phyloP scores from a whole-genome alignment of 345 rosid species.

The Lenwebbia sp. region DNA sequence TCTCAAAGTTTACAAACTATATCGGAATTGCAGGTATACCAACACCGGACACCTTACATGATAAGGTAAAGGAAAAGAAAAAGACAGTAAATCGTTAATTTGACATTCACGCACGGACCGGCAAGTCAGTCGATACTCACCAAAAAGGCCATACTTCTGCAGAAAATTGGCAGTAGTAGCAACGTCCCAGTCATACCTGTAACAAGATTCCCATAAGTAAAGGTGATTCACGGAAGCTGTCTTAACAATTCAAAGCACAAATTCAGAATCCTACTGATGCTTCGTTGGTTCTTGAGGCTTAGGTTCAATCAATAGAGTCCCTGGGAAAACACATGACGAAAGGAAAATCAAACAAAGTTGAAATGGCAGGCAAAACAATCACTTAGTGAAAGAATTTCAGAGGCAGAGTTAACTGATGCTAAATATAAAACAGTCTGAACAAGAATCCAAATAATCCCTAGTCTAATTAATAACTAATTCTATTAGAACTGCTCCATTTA shows the following conservation, averaged over 20 bases:
- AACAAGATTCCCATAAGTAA: neutral
- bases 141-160: conserved; percentile 69
- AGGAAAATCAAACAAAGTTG: neutral
- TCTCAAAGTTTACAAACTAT: neutral
- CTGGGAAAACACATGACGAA: conserved; percentile 13
- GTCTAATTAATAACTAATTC: neutral
- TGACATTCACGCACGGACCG: neutral
- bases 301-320: conserved; percentile 85
- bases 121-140: conserved; percentile 11
- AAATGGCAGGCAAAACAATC: neutral
- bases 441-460: neutral
- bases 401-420: neutral
- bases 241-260: neutral
- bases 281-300: conserved; percentile 99
- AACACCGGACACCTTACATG: neutral
- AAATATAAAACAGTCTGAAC: neutral
- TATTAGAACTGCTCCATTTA: neutral
- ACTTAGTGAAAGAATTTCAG: neutral
- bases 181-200: conserved; percentile 94
- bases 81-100: neutral
- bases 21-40: neutral
- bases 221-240: neutral
- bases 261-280: conserved; percentile 46
- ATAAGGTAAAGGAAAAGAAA: neutral
- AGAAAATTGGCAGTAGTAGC: conserved; percentile 85